phyloP scores from a whole-genome alignment of 352 stramenopile species.

The Elongisporangium senticosum region DNA sequence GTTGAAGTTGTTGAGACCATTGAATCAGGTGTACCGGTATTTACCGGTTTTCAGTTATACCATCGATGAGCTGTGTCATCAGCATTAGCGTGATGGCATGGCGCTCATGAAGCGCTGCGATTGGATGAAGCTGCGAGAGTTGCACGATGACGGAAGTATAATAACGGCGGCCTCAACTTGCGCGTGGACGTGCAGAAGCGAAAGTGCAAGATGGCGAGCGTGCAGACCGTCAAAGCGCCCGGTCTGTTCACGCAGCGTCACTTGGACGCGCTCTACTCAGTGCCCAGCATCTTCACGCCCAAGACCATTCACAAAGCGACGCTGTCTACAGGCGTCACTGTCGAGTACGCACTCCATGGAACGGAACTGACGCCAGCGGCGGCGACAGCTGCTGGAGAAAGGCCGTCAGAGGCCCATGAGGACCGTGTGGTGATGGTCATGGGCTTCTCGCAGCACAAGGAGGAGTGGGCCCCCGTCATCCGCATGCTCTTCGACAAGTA shows the following conservation, averaged over 20 bases:
- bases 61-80: no score
- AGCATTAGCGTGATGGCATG: no score
- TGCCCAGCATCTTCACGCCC: conserved; percentile 21
- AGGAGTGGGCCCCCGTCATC: conserved; percentile 31
- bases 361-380: conserved; percentile 5
- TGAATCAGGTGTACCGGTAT: no score
- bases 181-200: neutral
- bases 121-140: neutral
- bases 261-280: conserved; percentile 25
- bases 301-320: conserved; percentile 14
- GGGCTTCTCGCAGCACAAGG: conserved; percentile 37
- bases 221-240: conserved; percentile 9
- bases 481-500: conserved; percentile 29
- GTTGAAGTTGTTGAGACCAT: no score
- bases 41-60: no score
- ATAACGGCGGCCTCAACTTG: neutral
- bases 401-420: conserved; percentile 8
- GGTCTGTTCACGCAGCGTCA: conserved; percentile 25
- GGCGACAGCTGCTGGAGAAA: conserved; percentile 7
- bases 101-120: neutral
- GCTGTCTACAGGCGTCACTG: conserved; percentile 19
- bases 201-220: neutral
- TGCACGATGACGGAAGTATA: neutral
- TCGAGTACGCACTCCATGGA: conserved; percentile 21
- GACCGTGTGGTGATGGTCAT: conserved; percentile 39